These are phyloP conservation scores for Wickerhamiella musiphila DNA, from an alignment of 805 yeast species.

Conservation along the genomic window DNA sequence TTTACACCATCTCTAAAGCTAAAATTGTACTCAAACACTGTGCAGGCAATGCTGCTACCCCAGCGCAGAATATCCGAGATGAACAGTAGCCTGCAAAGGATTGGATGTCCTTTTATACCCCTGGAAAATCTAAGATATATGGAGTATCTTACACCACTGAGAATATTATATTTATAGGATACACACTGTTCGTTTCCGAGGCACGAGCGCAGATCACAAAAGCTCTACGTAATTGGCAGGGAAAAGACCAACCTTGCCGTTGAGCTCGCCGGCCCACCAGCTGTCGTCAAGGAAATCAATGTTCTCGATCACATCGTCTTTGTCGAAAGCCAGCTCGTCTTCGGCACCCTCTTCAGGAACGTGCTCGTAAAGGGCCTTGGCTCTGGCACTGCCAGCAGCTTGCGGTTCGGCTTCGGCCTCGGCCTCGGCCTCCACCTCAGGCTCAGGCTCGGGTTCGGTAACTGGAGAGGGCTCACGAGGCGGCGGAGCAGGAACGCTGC, in stretches of 20 bases:
- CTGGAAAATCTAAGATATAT: too few relatives aligned
- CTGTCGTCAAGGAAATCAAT: slow-evolving; percentile 84
- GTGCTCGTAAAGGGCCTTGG: slow-evolving; percentile 58
- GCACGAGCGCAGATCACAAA: slow-evolving; percentile 2
- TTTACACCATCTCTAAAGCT: too few relatives aligned
- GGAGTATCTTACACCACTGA: too few relatives aligned
- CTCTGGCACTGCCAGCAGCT: slow-evolving; percentile 26
- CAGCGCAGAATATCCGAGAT: too few relatives aligned
- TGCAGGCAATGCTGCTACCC: too few relatives aligned
- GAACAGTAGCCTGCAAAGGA: too few relatives aligned
- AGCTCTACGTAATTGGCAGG: slow-evolving; percentile 70
- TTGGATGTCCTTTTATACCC: too few relatives aligned
- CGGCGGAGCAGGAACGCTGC: slow-evolving; percentile 4
- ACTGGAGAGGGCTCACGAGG: slow-evolving; percentile 1
- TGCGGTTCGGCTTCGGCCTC: slow-evolving; percentile 13
- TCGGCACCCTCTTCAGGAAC: slow-evolving; percentile 90
- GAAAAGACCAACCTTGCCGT: slow-evolving; percentile 71
- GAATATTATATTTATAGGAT: too few relatives aligned
- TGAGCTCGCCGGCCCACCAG: slow-evolving; percentile 88
- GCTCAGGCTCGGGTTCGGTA: slow-evolving; percentile 13
- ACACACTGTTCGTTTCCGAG: too few relatives aligned
- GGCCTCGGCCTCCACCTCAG: slow-evolving; percentile 12
- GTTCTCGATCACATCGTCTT: slow-evolving; percentile 65
- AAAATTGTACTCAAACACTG: too few relatives aligned
- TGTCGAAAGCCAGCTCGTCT: slow-evolving; percentile 71